These are phyloP conservation scores for Scopulariopsis brevicaulis DNA, from an alignment of 2,329 filamentous ascomycete genomes.

Conservation along the genomic window DNA sequence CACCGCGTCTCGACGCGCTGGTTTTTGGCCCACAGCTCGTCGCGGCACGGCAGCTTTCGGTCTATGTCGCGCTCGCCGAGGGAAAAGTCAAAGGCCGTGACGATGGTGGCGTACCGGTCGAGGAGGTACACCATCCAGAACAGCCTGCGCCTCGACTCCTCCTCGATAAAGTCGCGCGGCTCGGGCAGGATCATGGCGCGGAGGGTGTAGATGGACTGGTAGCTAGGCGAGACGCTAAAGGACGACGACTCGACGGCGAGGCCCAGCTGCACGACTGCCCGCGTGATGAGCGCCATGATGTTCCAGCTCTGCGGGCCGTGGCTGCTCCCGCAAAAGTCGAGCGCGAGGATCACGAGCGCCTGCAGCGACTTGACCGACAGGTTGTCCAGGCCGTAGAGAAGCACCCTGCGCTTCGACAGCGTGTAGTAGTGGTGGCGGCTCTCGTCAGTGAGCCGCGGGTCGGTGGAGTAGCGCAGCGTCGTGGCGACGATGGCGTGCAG, in stretches of 20 bases:
- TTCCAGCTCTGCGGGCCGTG: conserved; percentile 93
- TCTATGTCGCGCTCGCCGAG: conserved; percentile 85
- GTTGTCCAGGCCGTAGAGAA: conserved; percentile 81
- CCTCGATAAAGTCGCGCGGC: conserved; percentile 75
- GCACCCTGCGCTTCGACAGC: conserved; percentile 72
- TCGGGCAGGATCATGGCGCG: conserved; percentile 78
- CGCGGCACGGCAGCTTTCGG: conserved; percentile 72
- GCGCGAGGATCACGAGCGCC: conserved; percentile 73
- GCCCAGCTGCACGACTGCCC: conserved; percentile 80
- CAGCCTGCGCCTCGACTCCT: conserved; percentile 71
- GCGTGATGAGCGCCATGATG: conserved; percentile 75
- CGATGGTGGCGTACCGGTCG: conserved; percentile 81
- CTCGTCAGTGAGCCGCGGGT: conserved; percentile 61
- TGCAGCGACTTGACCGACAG: conserved; percentile 82
- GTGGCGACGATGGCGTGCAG: conserved; percentile 85
- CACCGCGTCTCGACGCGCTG: conserved; percentile 74
- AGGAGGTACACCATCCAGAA: conserved; percentile 95
- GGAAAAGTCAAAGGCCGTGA: conserved; percentile 86
- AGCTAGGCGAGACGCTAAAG: conserved; percentile 64
- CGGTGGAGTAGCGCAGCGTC: conserved; percentile 72
- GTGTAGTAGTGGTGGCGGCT: conserved; percentile 66
- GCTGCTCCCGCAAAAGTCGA: conserved; percentile 76
- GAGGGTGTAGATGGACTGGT: conserved; percentile 80
- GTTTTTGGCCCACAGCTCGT: conserved; percentile 77
- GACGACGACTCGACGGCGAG: conserved; percentile 76